Conservation (phyloP, 208 protist species). For the Kentomonas sorsogonicus region DNA sequence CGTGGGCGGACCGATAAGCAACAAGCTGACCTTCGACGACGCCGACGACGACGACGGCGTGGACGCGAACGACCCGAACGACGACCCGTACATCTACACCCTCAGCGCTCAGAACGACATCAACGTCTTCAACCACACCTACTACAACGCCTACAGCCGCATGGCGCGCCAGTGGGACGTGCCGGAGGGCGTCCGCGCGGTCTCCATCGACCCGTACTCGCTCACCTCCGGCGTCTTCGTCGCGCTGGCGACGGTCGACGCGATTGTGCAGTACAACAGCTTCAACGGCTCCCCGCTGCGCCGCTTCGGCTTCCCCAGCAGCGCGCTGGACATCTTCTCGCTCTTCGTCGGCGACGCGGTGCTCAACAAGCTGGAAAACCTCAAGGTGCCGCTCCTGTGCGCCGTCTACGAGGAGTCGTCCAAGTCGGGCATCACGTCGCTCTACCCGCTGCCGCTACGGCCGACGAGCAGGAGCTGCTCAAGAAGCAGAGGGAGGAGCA, state of each 20-base stretch:
- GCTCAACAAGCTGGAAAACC: slow-evolving; percentile 9
- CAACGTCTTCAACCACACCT: slow-evolving; percentile 27
- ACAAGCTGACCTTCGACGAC: too few species aligned
- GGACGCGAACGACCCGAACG: too few species aligned
- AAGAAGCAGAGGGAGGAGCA: too few species aligned
- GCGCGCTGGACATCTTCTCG: slow-evolving; percentile 27
- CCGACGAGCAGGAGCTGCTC: neutral
- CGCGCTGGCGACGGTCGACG: slow-evolving; percentile 32
- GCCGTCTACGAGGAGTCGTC: slow-evolving; percentile 21
- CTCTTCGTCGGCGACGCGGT: slow-evolving; percentile 19
- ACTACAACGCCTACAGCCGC: slow-evolving; percentile 23
- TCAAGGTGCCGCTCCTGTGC: slow-evolving; percentile 9
- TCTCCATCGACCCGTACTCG: slow-evolving; percentile 30
- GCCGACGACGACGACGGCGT: slow-evolving; percentile 5
- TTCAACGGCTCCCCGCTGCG: slow-evolving; percentile 44
- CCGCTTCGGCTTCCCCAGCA: slow-evolving; percentile 31
- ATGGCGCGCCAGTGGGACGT: too few species aligned
- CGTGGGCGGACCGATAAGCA: too few species aligned
- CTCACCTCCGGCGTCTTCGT: slow-evolving; percentile 36
- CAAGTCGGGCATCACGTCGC: slow-evolving; percentile 15
- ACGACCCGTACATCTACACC: slow-evolving; percentile 2
- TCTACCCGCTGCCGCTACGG: slow-evolving; percentile 16
- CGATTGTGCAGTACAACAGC: slow-evolving; percentile 72
- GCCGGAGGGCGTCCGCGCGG: slow-evolving; percentile 38
- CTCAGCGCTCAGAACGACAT: slow-evolving; percentile 8